Conservation (phyloP, 305 asterid species). For the Lippia alba region DNA sequence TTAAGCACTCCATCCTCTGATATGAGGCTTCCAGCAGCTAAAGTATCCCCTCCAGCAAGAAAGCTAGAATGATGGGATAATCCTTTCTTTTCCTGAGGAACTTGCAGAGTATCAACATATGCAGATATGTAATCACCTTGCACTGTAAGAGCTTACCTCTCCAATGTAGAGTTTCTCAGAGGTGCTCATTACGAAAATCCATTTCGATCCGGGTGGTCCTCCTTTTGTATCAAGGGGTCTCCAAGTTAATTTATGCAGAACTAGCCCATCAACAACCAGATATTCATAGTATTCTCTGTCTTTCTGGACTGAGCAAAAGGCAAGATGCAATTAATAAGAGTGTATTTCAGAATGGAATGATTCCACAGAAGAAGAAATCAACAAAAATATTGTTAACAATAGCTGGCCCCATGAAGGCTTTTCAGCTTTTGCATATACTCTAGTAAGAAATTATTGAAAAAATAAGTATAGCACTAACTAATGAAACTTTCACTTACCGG, state of each 20-base stretch:
- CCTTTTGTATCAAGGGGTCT: constrained; percentile 48
- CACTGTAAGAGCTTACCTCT: constrained; percentile 43
- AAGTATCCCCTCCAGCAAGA: constrained; percentile 68
- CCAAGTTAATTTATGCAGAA: constrained; percentile 52
- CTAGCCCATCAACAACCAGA: constrained; percentile 46
- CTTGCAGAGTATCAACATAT: constrained; percentile 9
- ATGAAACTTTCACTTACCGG: constrained; percentile 59
- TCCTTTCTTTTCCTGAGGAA: constrained; percentile 72
- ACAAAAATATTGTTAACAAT: neutral
- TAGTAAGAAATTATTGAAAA: neutral
- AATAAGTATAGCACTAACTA: constrained; percentile 2
- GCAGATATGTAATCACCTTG: constrained; percentile 6
- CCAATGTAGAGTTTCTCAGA: constrained; percentile 52
- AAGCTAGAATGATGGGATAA: constrained; percentile 66
- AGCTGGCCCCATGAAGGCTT: constrained; percentile 14
- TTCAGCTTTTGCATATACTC: constrained; percentile 3
- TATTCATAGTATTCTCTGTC: constrained; percentile 59
- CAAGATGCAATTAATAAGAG: constrained; percentile 10
- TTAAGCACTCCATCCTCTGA: constrained; percentile 64
- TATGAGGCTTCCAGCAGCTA: constrained; percentile 76
- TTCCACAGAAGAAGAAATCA: constrained; percentile 13
- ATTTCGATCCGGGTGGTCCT: constrained; percentile 45
- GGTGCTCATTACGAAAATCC: constrained; percentile 78
- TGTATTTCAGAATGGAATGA: constrained; percentile 23
- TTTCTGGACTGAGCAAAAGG: constrained; percentile 42